A percentile compares a stretch with the other conserved stretches of the same genome.
Conservation (phyloP, 805 yeast species). For the Isabelozyma heimii region DNA sequence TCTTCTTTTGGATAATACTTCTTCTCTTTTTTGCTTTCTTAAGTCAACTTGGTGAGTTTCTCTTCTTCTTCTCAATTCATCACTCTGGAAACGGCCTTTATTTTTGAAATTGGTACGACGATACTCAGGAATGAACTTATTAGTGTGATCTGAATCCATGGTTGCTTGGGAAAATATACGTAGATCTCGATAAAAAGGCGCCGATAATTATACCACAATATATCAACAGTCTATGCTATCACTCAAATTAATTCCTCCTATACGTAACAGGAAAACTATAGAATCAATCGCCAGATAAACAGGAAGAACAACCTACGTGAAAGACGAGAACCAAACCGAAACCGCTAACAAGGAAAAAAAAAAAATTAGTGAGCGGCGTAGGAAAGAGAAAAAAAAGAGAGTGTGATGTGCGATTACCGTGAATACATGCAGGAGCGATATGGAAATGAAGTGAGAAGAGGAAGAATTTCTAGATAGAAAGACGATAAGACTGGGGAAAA, state of each 20-base stretch:
- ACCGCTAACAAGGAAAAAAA: background rate
- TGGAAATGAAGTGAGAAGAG: too few species aligned
- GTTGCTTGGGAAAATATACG: background rate
- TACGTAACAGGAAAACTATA: too few species aligned
- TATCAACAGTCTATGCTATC: background rate
- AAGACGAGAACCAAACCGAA: background rate
- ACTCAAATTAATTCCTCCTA: background rate
- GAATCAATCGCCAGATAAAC: background rate
- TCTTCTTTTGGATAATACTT: slow-evolving; percentile 89
- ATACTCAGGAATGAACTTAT: slow-evolving; percentile 92
- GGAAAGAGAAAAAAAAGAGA: background rate
- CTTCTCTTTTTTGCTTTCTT: slow-evolving; percentile 95
- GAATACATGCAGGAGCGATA: background rate
- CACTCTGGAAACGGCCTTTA: slow-evolving; percentile 89
- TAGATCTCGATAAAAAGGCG: background rate
- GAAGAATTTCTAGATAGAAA: background rate
- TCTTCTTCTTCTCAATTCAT: slow-evolving; percentile 96
- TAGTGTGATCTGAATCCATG: slow-evolving; percentile 76
- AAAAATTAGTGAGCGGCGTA: background rate
- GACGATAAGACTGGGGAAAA: background rate
- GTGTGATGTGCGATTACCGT: background rate
- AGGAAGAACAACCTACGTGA: background rate
- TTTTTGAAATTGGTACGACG: slow-evolving; percentile 96
- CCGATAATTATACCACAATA: background rate
- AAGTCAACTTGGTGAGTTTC: slow-evolving; percentile 96